These are phyloP conservation scores for Pichia californica DNA, from an alignment of 805 yeast species.

Conservation along the genomic window DNA sequence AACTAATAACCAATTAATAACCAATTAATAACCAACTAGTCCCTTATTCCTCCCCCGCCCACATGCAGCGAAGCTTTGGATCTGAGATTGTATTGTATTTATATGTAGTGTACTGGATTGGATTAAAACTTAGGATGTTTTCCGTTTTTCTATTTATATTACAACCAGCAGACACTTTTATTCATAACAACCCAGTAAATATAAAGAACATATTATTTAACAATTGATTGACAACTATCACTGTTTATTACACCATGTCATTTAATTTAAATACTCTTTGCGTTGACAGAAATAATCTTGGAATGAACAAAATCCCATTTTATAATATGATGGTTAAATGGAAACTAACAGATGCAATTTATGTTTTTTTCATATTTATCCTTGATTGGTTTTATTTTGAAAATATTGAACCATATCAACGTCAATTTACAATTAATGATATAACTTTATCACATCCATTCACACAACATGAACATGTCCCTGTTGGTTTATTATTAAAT, in stretches of 20 bases:
- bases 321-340: conserved; percentile 19
- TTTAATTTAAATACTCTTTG: conserved; percentile 13
- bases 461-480: conserved; percentile 68
- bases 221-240: too few species aligned
- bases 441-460: conserved; percentile 74
- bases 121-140: too few species aligned
- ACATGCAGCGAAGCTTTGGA: too few species aligned
- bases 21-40: too few species aligned
- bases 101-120: too few species aligned
- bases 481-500: conserved; percentile 46
- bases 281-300: conserved; percentile 26
- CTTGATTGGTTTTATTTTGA: conserved; percentile 24
- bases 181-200: too few species aligned
- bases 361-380: conserved; percentile 15
- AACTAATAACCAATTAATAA: too few species aligned
- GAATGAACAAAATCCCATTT: conserved; percentile 18
- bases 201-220: too few species aligned
- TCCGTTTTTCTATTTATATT: too few species aligned
- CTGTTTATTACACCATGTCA: conserved; percentile 13
- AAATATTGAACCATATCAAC: conserved; percentile 54
- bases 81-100: too few species aligned
- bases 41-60: too few species aligned
- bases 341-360: conserved; percentile 23
- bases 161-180: too few species aligned
- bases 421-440: conserved; percentile 75